A percentile compares a stretch with the other conserved stretches of the same genome.
These are phyloP conservation scores for Heritiera fomes DNA, from an alignment of 345 rosid genomes.

Conservation along the genomic window DNA sequence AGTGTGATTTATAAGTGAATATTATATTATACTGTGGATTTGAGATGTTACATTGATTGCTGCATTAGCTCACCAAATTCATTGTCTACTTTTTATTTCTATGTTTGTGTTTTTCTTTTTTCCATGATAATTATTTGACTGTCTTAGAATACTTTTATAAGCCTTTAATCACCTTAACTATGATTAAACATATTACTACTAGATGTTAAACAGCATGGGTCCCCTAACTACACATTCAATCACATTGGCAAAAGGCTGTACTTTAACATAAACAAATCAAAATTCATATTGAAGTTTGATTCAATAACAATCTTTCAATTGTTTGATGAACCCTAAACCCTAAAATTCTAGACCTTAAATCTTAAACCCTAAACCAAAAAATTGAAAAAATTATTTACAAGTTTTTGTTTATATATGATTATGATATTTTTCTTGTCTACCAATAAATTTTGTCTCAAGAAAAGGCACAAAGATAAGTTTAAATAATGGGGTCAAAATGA, in stretches of 20 bases:
- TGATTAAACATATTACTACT: too few species aligned
- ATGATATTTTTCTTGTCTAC: not conserved
- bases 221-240: constrained; percentile 16
- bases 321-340: too few species aligned
- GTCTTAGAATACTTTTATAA: too few species aligned
- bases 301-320: not conserved
- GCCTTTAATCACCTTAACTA: not conserved
- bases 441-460: not conserved
- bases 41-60: too few species aligned
- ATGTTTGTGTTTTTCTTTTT: not conserved
- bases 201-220: too few species aligned
- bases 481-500: not conserved
- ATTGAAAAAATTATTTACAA: not conserved
- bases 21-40: too few species aligned
- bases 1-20: too few species aligned
- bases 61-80: constrained; percentile 14
- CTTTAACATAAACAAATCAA: not conserved
- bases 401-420: not conserved
- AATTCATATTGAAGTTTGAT: not conserved
- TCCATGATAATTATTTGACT: not conserved
- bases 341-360: too few species aligned
- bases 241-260: constrained; percentile 6
- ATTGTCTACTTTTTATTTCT: not conserved
- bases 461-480: not conserved
- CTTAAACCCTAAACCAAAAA: too few species aligned